Evolutionary conservation across 2,329 filamentous ascomycete species (phyloP).

Genomic region (Verticillium albo-atrum): DNA sequence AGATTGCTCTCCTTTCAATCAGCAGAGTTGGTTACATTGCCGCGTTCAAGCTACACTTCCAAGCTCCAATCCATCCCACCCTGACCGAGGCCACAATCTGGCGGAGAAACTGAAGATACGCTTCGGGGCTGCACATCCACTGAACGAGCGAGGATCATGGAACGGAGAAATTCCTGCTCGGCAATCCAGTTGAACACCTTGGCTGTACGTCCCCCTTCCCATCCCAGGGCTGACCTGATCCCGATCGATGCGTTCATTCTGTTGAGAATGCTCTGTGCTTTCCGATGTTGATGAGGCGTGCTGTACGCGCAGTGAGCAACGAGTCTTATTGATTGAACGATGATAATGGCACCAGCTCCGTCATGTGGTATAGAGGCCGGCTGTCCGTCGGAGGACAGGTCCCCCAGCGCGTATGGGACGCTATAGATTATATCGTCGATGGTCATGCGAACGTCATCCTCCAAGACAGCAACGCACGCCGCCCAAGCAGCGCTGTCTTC

Average conservation of each 20-base stretch:
- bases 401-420: conserved; percentile 26
- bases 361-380: conserved; percentile 19
- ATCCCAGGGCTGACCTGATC: conserved; percentile 19
- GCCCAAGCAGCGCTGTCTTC: conserved; percentile 4
- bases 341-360: conserved; percentile 24
- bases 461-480: conserved; percentile 12
- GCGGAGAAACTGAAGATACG: background rate
- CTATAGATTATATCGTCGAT: conserved; percentile 24
- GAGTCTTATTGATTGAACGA: conserved; percentile 24
- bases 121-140: background rate
- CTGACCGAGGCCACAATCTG: background rate
- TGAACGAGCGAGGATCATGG: background rate
- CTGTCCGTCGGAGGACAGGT: conserved; percentile 17
- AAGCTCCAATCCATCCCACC: background rate
- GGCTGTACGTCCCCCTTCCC: conserved; percentile 4
- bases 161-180: conserved; percentile 7
- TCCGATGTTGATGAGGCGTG: conserved; percentile 16
- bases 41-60: background rate
- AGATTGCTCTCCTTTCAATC: too few relatives aligned
- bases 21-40: too few relatives aligned
- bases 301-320: conserved; percentile 23
- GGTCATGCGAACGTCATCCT: conserved; percentile 16
- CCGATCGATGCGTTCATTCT: conserved; percentile 23
- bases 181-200: conserved; percentile 4
- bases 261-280: conserved; percentile 15